phyloP scores from a whole-genome alignment of 2,329 filamentous ascomycete genomes.

The Sphaerostilbella broomeana region DNA sequence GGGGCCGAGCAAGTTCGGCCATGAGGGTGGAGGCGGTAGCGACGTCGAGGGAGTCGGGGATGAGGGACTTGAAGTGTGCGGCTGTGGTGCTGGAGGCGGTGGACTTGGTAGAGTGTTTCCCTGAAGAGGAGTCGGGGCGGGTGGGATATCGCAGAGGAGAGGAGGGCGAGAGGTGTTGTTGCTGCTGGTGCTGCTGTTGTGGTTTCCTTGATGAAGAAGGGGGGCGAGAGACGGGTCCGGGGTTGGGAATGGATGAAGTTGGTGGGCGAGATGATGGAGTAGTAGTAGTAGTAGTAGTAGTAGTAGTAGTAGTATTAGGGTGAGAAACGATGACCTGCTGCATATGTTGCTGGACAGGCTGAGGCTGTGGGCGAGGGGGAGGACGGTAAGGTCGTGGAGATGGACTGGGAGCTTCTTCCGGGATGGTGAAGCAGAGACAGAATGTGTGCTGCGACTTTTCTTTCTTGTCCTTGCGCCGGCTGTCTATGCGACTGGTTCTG shows the following conservation, averaged over 20 bases:
- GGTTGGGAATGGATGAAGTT: too few species aligned
- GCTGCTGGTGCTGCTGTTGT: too few species aligned
- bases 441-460: slow-evolving; percentile 26
- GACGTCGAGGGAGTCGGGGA: slow-evolving; percentile 61
- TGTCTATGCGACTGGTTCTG: slow-evolving; percentile 18
- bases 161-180: too few species aligned
- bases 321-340: too few species aligned
- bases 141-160: too few species aligned
- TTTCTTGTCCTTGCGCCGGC: slow-evolving; percentile 20
- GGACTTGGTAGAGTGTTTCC: slow-evolving; percentile 21
- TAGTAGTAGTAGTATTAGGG: too few species aligned
- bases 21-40: slow-evolving; percentile 64
- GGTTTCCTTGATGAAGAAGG: not conserved
- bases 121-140: not conserved
- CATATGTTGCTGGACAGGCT: slow-evolving; percentile 39
- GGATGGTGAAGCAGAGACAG: slow-evolving; percentile 49
- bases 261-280: slow-evolving; percentile 1
- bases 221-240: too few species aligned
- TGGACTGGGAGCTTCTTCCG: slow-evolving; percentile 37
- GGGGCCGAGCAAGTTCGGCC: slow-evolving; percentile 67
- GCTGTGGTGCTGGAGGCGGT: slow-evolving; percentile 27
- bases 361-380: slow-evolving; percentile 40
- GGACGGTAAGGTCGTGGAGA: slow-evolving; percentile 29
- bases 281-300: too few species aligned
- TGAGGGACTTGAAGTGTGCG: slow-evolving; percentile 41